A percentile compares a stretch with the other conserved stretches of the same genome.
Conservation (phyloP, 305 asterid genomes). For the Solanum hybrid region DNA sequence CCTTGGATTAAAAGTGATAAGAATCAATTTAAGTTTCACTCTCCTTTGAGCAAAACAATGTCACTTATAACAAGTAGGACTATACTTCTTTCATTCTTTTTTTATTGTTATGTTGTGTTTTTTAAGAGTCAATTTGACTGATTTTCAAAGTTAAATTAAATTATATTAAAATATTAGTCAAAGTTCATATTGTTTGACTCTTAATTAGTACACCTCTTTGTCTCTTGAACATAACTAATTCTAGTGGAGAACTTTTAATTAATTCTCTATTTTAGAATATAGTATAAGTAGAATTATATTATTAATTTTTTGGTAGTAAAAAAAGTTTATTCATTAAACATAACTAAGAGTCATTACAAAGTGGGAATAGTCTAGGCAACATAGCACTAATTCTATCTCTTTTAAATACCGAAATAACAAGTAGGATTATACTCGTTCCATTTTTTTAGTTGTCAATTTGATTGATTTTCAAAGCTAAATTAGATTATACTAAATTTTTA, state of each 20-base stretch:
- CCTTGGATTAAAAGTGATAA: too few relatives aligned
- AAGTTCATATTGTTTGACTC: neutral
- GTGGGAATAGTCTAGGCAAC: neutral
- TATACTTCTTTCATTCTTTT: too few relatives aligned
- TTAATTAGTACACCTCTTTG: neutral
- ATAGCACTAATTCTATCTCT: neutral
- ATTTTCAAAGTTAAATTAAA: too few relatives aligned
- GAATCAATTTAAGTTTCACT: too few relatives aligned
- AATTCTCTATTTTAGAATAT: neutral
- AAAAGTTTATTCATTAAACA: neutral
- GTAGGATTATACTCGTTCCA: neutral
- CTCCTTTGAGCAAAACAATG: too few relatives aligned
- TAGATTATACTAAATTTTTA: neutral
- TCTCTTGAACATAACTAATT: neutral
- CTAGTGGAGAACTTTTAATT: neutral
- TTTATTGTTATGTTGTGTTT: too few relatives aligned
- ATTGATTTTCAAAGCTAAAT: neutral
- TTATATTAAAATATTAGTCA: too few relatives aligned
- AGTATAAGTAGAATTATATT: neutral
- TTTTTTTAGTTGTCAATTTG: neutral
- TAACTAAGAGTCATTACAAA: neutral
- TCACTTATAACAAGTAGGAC: too few relatives aligned
- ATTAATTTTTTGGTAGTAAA: neutral
- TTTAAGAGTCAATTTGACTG: too few relatives aligned
- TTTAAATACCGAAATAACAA: neutral